Evolutionary conservation across 2,329 filamentous ascomycete genomes (phyloP), one percentile per base, ranked within the genome.

Genomic region (Claviceps africana): DNA sequence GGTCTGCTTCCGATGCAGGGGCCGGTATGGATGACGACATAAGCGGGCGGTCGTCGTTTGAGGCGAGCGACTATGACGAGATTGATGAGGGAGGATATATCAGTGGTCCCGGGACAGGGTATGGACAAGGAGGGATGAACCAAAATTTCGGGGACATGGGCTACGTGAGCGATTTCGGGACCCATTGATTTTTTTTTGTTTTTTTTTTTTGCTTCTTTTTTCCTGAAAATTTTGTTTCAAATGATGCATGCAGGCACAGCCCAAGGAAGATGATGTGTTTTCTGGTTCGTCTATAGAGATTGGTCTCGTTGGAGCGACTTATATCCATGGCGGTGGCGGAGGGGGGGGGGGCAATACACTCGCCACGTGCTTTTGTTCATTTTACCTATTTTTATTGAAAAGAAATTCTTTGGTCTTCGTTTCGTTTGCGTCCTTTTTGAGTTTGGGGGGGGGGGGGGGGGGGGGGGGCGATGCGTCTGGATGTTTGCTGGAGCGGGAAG

Each of bases 41-140:
- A n/a, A 87, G 83, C 60, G 86, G 86, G 0, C 77, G 85, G 50
- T 88, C 85, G 57, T 89, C 85, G 57, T 93, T 91, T 60, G 88
- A 94, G 62, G 83, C 82, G 1, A 87, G 84, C 53, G 86, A 90
- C 62, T 86, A 83, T 56, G 85, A 85, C 53, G 83, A 86, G 46
- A 83, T 79, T 15, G 85, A 89, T 51, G 81, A 88, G 54, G 76
- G 77, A 50, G 82, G 85, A 21, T 84, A 84, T 58, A 74, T 83
- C 40, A 82, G 78, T 52, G 77, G 77, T 1, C 78, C 81, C 1
- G 80, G 79, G 33, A 80, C 75, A 4, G 77, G 77, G 0, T 81
- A 74, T 53, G 77, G 76, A 11, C 75, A 77, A n/a, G 75, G 76
- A 1, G 72, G 76, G 9, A 71, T 80, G 70, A 65, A 65, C 28